These are phyloP conservation scores for Colletotrichum tropicicola DNA, from an alignment of 2,329 filamentous ascomycete species.

Conservation along the genomic window DNA sequence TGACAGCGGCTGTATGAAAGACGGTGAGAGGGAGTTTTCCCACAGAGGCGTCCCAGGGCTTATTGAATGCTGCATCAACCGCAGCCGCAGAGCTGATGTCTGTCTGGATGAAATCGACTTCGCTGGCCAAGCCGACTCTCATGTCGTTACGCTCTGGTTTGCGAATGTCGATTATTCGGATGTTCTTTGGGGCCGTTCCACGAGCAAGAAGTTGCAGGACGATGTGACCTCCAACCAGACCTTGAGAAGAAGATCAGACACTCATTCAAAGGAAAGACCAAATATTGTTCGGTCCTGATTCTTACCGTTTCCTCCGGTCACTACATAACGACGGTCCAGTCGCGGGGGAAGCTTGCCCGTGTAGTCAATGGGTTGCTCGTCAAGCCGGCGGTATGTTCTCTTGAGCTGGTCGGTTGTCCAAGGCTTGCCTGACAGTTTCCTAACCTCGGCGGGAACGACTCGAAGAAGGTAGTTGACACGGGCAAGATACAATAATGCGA, in stretches of 20 bases:
- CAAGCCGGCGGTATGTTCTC: neutral
- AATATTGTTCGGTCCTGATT: neutral
- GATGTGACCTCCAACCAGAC: neutral
- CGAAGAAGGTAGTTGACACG: neutral
- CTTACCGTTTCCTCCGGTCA: neutral
- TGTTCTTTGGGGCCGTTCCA: neutral
- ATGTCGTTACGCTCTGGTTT: neutral
- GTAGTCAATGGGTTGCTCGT: neutral
- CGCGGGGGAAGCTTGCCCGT: neutral
- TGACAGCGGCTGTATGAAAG: neutral
- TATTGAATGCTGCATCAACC: neutral
- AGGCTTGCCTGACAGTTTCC: neutral
- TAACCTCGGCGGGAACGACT: neutral
- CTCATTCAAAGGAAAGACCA: neutral
- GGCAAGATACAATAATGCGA: neutral
- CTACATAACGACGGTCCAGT: neutral
- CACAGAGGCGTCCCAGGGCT: neutral
- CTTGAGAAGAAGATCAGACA: neutral
- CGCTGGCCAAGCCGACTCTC: neutral
- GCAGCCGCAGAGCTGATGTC: neutral
- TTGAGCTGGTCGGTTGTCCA: neutral
- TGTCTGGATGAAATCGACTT: neutral
- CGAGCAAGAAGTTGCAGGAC: neutral
- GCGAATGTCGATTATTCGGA: neutral
- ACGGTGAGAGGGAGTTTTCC: neutral